Evolutionary conservation across 371 early-diverging fungal genomes (phyloP).

Genomic region (Apophysomyces variabilis): DNA sequence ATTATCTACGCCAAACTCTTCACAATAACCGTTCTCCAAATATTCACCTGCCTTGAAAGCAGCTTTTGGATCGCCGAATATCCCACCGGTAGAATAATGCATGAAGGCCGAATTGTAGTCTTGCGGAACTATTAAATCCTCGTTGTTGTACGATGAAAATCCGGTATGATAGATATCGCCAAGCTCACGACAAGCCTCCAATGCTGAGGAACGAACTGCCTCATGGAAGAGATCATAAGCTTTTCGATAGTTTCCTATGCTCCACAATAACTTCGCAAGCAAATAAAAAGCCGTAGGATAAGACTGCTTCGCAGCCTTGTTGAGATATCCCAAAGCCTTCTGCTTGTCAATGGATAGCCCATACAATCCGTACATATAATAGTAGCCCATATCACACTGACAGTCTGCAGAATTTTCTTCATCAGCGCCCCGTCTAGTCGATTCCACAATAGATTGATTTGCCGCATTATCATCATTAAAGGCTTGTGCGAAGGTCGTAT

Average conservation of each 20-base stretch:
- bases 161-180: not conserved
- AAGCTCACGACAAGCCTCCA: not conserved
- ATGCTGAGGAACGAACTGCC: not conserved
- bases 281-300: not conserved
- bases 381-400: no score
- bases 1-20: not conserved
- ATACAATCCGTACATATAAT: no score
- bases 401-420: no score
- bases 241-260: not conserved
- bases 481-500: no score
- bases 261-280: not conserved
- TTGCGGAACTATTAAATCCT: conserved; percentile 9
- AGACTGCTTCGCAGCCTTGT: not conserved
- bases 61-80: not conserved
- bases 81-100: not conserved
- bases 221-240: not conserved
- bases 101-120: conserved; percentile 20
- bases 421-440: not conserved
- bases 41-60: conserved; percentile 18
- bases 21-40: conserved; percentile 4
- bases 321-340: no score
- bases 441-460: not conserved
- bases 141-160: not conserved
- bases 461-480: no score
- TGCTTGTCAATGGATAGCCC: no score